Conservation (phyloP, 2,329 filamentous ascomycete genomes). For the Botrytis squamosa region DNA sequence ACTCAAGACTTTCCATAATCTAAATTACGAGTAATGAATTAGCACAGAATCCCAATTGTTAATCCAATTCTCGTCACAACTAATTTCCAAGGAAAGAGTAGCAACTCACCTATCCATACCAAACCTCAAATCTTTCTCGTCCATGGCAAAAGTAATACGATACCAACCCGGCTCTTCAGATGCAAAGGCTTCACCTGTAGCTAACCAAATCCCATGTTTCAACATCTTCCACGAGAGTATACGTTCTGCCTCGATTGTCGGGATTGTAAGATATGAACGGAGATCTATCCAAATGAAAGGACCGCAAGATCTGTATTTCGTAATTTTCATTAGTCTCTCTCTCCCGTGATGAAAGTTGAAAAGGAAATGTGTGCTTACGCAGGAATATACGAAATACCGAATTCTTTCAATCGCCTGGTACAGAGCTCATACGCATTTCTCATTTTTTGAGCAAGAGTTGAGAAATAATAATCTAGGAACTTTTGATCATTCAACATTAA, state of each 20-base stretch:
- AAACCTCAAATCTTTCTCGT: slow-evolving; percentile 23
- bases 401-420: slow-evolving; percentile 14
- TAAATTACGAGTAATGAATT: background rate
- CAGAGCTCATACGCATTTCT: slow-evolving; percentile 20
- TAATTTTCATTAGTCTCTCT: background rate
- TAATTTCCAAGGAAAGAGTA: background rate
- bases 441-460: slow-evolving; percentile 12
- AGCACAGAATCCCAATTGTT: background rate
- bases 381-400: slow-evolving; percentile 20
- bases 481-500: slow-evolving; percentile 21
- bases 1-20: background rate
- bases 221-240: slow-evolving; percentile 23
- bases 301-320: slow-evolving; percentile 20
- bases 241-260: slow-evolving; percentile 21
- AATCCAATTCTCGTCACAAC: background rate
- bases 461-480: slow-evolving; percentile 23
- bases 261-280: slow-evolving; percentile 7
- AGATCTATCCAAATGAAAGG: slow-evolving; percentile 26
- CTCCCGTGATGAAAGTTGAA: background rate
- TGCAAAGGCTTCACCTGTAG: slow-evolving; percentile 25
- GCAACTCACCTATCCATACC: slow-evolving; percentile 21
- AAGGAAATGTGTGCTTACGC: background rate
- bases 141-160: slow-evolving; percentile 24
- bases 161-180: slow-evolving; percentile 23
- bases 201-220: slow-evolving; percentile 24